Evolutionary conservation across 2,329 filamentous ascomycete species (phyloP), one percentile per base, ranked within the genome.

Genomic region (Verticillium longisporum): DNA sequence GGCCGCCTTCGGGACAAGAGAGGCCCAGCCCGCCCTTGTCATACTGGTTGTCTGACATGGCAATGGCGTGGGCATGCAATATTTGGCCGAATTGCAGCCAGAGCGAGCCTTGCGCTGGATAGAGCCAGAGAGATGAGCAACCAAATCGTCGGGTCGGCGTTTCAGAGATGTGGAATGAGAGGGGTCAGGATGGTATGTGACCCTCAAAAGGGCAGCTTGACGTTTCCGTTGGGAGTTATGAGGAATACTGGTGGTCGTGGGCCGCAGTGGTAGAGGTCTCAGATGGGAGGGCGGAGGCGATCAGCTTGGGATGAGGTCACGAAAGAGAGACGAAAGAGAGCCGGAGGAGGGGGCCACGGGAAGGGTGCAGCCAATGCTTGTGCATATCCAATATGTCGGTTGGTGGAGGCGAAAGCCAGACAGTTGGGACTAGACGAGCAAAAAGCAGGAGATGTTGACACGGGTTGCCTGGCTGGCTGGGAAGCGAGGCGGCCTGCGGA

Each of bases 1-100:
- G 38, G 31, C 73, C 71, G 3, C 68, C 69, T 1, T 58, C 60
- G 0, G 71, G 71, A 53, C 77, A 78, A 5, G 61, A 61, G 0
- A 75, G 63, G 14, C 68, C 73, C 1, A 75, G 13, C 32, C 41
- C 55, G 45, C 18, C 18, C 10, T 53, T 26, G 11, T 31, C 41
- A 32, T 37, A 13, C 6, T 55, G 41, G 41, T 55, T 13, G 38
- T 15, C 13, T 7, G 41, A 21, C 32, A 37, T 37, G 56, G 56
- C 33, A 37, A n/a, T 50, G 41, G 41, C n/a, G 55, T n/a, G 11
- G 2, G 55, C 21, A 6, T 33, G 2, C n/a, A 33, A 5, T 21
- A 6, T 31, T 6, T 31, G 11, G 53, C 13, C 3, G 53, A 32
- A 26, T 55, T 55, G 53, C n/a, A 55, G 53, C 53, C 18, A 31